Conservation (phyloP, 495 filamentous ascomycete genomes). For the Platismatia glauca region DNA sequence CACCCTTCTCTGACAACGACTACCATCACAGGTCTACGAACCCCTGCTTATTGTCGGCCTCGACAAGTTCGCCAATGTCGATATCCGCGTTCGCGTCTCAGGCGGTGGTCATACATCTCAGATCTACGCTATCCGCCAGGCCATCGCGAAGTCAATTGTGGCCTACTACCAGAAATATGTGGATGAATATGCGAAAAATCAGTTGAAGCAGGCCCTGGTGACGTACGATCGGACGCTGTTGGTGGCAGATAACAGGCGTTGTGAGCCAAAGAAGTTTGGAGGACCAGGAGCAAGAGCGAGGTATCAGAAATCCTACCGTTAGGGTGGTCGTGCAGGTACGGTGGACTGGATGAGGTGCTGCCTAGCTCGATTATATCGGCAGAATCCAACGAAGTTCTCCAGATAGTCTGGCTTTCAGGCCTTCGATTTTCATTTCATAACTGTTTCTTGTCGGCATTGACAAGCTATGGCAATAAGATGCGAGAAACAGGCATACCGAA, state of each 20-base stretch:
- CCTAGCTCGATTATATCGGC: slow-evolving; percentile 10
- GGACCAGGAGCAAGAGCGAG: slow-evolving; percentile 19
- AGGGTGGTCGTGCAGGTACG: slow-evolving; percentile 35
- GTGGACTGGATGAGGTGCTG: neutral
- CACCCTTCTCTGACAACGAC: slow-evolving; percentile 10
- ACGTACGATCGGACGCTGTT: slow-evolving; percentile 94
- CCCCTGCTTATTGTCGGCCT: slow-evolving; percentile 90
- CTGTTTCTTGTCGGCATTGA: neutral
- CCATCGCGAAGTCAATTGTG: slow-evolving; percentile 95
- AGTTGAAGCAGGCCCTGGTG: slow-evolving; percentile 87
- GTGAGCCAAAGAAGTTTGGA: slow-evolving; percentile 88
- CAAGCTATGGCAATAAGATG: neutral
- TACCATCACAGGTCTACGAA: slow-evolving; percentile 68
- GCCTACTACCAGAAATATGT: slow-evolving; percentile 99
- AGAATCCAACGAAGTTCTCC: neutral
- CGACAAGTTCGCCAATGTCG: slow-evolving; percentile 93
- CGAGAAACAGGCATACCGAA: neutral
- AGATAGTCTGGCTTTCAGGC: neutral
- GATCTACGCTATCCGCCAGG: slow-evolving; percentile 97
- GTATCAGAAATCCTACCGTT: slow-evolving; percentile 3
- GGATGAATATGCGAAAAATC: slow-evolving; percentile 99
- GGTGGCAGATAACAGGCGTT: slow-evolving; percentile 92
- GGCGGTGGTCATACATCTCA: slow-evolving; percentile 98
- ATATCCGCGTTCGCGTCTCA: slow-evolving; percentile 93
- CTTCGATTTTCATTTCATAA: neutral